These are phyloP conservation scores for Metschnikowia dekortorum DNA, from an alignment of 805 yeast genomes.

Conservation along the genomic window DNA sequence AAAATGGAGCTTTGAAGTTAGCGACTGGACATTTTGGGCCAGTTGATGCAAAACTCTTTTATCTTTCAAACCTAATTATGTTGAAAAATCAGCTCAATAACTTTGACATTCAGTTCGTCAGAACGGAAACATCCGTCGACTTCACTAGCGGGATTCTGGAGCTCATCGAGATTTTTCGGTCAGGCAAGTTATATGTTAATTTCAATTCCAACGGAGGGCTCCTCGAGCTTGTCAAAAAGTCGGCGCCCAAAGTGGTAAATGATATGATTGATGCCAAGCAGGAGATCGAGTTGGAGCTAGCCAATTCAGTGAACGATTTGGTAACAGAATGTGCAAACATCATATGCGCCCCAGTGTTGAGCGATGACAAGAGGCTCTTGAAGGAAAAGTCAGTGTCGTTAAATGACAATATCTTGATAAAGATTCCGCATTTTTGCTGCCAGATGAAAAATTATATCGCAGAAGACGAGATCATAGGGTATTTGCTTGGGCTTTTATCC, in stretches of 20 bases:
- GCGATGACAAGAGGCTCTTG: slow-evolving; percentile 15
- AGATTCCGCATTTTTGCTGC: slow-evolving; percentile 51
- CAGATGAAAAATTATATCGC: slow-evolving; percentile 52
- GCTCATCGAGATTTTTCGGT: slow-evolving; percentile 34
- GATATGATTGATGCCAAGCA: slow-evolving; percentile 73
- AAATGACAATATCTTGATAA: slow-evolving; percentile 46
- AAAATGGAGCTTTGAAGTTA: slow-evolving; percentile 45
- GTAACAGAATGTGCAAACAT: slow-evolving; percentile 47
- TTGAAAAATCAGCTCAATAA: slow-evolving; percentile 63
- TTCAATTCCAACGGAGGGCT: slow-evolving; percentile 31
- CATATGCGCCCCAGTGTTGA: slow-evolving; percentile 43
- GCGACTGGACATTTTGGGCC: slow-evolving; percentile 45
- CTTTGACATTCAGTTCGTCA: slow-evolving; percentile 75
- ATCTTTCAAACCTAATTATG: slow-evolving; percentile 66
- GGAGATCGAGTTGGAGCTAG: slow-evolving; percentile 70
- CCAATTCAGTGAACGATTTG: slow-evolving; percentile 65
- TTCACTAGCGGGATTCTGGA: slow-evolving; percentile 65
- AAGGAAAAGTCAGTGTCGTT: slow-evolving; percentile 36
- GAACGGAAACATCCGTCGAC: slow-evolving; percentile 72
- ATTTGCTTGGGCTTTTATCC: slow-evolving; percentile 27
- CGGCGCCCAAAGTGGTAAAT: slow-evolving; percentile 75
- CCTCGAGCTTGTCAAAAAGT: slow-evolving; percentile 53
- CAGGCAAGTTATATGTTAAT: slow-evolving; percentile 44
- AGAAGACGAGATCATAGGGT: slow-evolving; percentile 43
- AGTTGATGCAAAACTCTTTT: slow-evolving; percentile 58